Evolutionary conservation across 495 filamentous ascomycete genomes (phyloP), one percentile per base, ranked within the genome.

Genomic region (Neurospora terricola): DNA sequence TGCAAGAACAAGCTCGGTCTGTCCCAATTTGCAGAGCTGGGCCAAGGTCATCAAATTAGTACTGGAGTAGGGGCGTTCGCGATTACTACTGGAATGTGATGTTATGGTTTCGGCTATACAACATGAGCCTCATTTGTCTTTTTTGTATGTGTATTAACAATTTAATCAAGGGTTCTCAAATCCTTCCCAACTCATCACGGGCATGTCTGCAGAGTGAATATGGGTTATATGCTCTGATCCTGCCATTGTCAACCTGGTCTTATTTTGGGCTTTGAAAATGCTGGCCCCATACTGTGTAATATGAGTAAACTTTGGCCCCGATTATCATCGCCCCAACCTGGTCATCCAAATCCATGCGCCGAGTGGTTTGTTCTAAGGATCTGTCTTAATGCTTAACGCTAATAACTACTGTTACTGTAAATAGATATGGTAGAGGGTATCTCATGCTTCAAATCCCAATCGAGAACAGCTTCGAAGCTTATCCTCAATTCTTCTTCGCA

Each of bases 381-480:
- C 54, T 14, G 30, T 66, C 54, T 34, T 34, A 10, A 66, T 34
- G 54, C 54, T 66, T 16, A 66, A 66, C 54, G 27, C 54, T 66
- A 66, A 66, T 27, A 34, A 66, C 23, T 34, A 34, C 54, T 66
- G 54, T 16, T 66, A 34, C 54, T 66, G 12, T 34, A 66, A 66
- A 69, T 30, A 62, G 54, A 12, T 70, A 73, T 68, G 18, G 14
- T 23, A 30, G 69, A 70, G 76, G 77, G 77, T 77, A 79, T 78
- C 75, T 77, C 70, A 69, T 70, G 69, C 73, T 73, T 38, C 45
- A 77, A 72, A 39, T 48, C 54, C 38, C 40, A 38, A 40, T 36
- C 27, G 27, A 66, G 54, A 66, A 66, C 54, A 66, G 54, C 54
- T 66, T 66, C 48, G 54, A 66, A 34, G 27, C 27, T 66, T 66